A percentile compares a stretch with the other conserved stretches of the same genome.
phyloP scores from a whole-genome alignment of 805 yeast genomes.

The Scheffersomyces lignosus region DNA sequence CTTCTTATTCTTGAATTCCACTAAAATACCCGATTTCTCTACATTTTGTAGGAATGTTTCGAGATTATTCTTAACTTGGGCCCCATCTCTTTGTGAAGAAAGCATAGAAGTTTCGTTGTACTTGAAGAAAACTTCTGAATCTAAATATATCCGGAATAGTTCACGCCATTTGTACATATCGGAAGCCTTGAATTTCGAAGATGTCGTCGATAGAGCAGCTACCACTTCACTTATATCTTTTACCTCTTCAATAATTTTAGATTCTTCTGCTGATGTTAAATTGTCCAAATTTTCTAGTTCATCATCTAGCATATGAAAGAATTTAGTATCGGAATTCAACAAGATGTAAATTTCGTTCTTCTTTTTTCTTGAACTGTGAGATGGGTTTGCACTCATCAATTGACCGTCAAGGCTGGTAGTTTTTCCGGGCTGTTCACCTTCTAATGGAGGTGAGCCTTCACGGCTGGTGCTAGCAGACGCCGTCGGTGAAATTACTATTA shows the following conservation, averaged over 20 bases:
- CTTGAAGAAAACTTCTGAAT: conserved; percentile 63
- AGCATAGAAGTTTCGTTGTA: conserved; percentile 42
- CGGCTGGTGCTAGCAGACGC: conserved; percentile 10
- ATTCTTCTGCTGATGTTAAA: conserved; percentile 44
- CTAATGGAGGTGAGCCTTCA: conserved; percentile 7
- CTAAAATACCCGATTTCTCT: conserved; percentile 34
- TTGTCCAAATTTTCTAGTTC: conserved; percentile 52
- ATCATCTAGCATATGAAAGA: conserved; percentile 56
- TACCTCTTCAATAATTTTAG: conserved; percentile 42
- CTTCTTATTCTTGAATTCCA: conserved; percentile 46
- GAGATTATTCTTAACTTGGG: conserved; percentile 47
- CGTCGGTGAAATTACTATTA: conserved; percentile 29
- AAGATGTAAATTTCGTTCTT: conserved; percentile 41
- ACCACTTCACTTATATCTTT: conserved; percentile 41
- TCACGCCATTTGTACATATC: conserved; percentile 74
- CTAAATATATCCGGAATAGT: conserved; percentile 63
- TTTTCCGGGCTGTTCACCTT: neutral
- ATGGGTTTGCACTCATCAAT: conserved; percentile 5
- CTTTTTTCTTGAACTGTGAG: conserved; percentile 7
- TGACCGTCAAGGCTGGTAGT: conserved; percentile 2
- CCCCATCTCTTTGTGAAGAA: conserved; percentile 46
- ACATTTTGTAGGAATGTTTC: conserved; percentile 40
- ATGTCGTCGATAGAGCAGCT: conserved; percentile 39
- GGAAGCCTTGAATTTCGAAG: conserved; percentile 23
- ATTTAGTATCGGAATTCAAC: conserved; percentile 56